Conservation (phyloP, 2,329 filamentous ascomycete species). For the Alternaria triticimaculans region DNA sequence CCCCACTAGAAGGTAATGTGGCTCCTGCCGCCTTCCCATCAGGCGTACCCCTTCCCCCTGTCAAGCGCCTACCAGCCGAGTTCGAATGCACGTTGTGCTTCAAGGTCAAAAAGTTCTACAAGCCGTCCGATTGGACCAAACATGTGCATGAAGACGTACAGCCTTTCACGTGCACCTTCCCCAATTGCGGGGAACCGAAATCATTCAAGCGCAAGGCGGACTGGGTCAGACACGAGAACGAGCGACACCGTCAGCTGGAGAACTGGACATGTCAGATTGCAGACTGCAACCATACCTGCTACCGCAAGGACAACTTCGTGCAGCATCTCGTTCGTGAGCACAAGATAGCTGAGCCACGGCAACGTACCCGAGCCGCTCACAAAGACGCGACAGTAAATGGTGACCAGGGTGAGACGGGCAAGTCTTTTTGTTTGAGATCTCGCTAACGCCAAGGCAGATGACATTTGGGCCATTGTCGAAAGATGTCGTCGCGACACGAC, state of each 20-base stretch:
- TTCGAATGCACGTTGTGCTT: slow-evolving; percentile 92
- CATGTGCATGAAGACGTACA: slow-evolving; percentile 94
- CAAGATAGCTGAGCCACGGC: slow-evolving; percentile 81
- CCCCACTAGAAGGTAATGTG: slow-evolving; percentile 70
- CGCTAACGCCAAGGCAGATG: slow-evolving; percentile 53
- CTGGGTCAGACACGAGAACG: slow-evolving; percentile 94
- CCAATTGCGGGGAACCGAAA: slow-evolving; percentile 80
- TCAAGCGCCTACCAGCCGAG: slow-evolving; percentile 77
- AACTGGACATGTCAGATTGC: slow-evolving; percentile 87
- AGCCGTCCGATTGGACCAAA: slow-evolving; percentile 96
- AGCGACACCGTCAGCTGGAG: slow-evolving; percentile 86
- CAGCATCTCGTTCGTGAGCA: slow-evolving; percentile 93
- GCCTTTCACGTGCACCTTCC: slow-evolving; percentile 91
- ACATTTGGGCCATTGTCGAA: slow-evolving; percentile 79
- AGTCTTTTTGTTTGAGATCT: not conserved
- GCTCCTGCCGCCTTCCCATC: slow-evolving; percentile 76
- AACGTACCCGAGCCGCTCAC: slow-evolving; percentile 64
- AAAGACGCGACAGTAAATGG: slow-evolving; percentile 34
- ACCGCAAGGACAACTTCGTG: slow-evolving; percentile 88
- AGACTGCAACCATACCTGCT: slow-evolving; percentile 83
- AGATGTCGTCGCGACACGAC: slow-evolving; percentile 74
- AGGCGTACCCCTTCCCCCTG: slow-evolving; percentile 83
- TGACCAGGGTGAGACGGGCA: slow-evolving; percentile 34
- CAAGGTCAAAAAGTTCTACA: slow-evolving; percentile 81
- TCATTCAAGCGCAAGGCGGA: slow-evolving; percentile 96